Percentiles rank a stretch among this genome's conserved stretches.
Evolutionary conservation across 345 rosid species (phyloP).

Genomic region (Rubroshorea leprosula): DNA sequence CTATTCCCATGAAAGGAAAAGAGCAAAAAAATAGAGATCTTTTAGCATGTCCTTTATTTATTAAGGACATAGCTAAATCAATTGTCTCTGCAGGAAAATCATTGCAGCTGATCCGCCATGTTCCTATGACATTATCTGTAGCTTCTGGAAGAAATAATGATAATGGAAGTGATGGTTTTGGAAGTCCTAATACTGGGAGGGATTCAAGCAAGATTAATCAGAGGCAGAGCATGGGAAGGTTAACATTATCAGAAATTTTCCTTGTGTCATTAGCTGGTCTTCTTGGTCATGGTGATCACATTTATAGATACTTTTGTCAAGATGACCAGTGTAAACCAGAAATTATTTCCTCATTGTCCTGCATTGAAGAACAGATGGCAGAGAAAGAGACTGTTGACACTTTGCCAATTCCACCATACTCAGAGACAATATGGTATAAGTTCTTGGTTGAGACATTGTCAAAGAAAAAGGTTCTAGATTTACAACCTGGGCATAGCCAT

Average conservation of each 20-base stretch:
- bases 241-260: slow-evolving; percentile 76
- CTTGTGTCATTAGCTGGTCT: slow-evolving; percentile 74
- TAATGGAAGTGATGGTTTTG: slow-evolving; percentile 26
- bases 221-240: slow-evolving; percentile 38
- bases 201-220: slow-evolving; percentile 15
- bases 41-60: slow-evolving; percentile 63
- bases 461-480: slow-evolving; percentile 33
- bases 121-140: slow-evolving; percentile 38
- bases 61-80: slow-evolving; percentile 68
- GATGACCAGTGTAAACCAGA: slow-evolving; percentile 33
- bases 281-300: slow-evolving; percentile 70
- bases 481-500: slow-evolving; percentile 25
- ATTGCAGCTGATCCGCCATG: slow-evolving; percentile 72
- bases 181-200: slow-evolving; percentile 21
- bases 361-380: slow-evolving; percentile 20
- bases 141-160: slow-evolving; percentile 28
- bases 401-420: slow-evolving; percentile 29
- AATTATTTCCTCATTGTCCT: slow-evolving; percentile 30
- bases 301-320: slow-evolving; percentile 48
- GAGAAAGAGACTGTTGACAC: slow-evolving; percentile 26
- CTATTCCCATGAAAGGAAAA: slow-evolving; percentile 44
- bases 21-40: slow-evolving; percentile 38
- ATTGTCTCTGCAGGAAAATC: slow-evolving; percentile 97
- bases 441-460: slow-evolving; percentile 42
- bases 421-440: slow-evolving; percentile 55